Evolutionary conservation across 2,329 filamentous ascomycete species (phyloP).

Genomic region (Arthrobotrys pseudoclavata): DNA sequence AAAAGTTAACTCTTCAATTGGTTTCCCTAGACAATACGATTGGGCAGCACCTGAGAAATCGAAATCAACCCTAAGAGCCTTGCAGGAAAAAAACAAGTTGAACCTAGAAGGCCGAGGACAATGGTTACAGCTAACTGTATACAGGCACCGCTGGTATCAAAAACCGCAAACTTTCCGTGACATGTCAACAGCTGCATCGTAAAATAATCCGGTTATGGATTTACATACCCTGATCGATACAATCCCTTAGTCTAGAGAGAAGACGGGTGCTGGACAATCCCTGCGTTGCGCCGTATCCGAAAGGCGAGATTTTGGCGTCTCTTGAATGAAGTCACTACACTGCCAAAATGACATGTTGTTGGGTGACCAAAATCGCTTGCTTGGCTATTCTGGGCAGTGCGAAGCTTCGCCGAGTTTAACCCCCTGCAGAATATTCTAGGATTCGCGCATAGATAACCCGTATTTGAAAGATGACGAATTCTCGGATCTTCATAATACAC

Average conservation of each 20-base stretch:
- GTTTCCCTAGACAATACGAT: neutral
- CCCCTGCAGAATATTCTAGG: neutral
- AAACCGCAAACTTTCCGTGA: neutral
- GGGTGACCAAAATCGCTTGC: neutral
- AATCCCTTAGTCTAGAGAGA: no score
- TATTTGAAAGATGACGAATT: conserved; percentile 9
- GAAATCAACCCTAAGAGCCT: neutral
- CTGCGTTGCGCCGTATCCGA: conserved; percentile 12
- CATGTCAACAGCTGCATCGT: neutral
- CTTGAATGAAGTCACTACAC: neutral
- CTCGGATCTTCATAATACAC: neutral
- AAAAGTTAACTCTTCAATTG: neutral
- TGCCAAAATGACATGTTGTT: conserved; percentile 9
- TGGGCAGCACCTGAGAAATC: neutral
- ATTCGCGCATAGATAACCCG: conserved; percentile 8
- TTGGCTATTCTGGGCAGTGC: conserved; percentile 18
- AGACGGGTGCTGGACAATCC: no score
- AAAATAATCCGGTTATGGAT: neutral
- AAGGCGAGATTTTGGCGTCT: conserved; percentile 1
- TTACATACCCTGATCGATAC: neutral
- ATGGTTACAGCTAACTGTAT: neutral
- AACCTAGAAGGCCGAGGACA: neutral
- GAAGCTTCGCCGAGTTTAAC: conserved; percentile 2
- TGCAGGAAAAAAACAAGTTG: conserved; percentile 10
- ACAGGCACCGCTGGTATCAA: neutral